Base-by-base conservation (phyloP, 208 protist species). In the Acanthamoeba divionensis region DNA sequence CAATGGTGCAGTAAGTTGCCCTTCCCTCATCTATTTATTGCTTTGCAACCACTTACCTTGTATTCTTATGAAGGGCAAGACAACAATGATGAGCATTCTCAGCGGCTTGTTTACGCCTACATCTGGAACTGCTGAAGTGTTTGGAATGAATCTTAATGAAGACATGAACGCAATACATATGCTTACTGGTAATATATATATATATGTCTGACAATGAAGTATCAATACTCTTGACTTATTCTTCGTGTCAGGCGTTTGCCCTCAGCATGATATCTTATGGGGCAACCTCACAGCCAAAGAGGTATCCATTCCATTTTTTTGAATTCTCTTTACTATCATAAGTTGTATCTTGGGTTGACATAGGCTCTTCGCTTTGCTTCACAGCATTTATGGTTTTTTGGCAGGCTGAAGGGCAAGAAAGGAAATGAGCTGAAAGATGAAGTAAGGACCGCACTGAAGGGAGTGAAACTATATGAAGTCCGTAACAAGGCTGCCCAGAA, bases 71-170 rank as follows among this genome's bases (percentile, higher is more conserved):
- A n/a, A 89, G 80, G 93, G 92, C 71, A 95, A 95, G 85, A 90
- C 92, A 24, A 95, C 93, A 9, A 93, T 75, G 2, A 93, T 93
- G 41, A 33, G 71, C 38, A 91, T 91, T 29, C 9, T 91, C 2
- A 66, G 55, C 24, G 88, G 88, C 7, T 31, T 89, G 12, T 24
- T 89, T 52, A 18, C 38, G 29, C 77, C 89, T 24, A 66, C 63
- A 12, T n/a, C 18, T 15, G 89, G 89, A 47, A 45, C 44, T 18
- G 89, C 55, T 10, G 13, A 47, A 3, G 31, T 91, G 71, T 83
- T 26, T 79, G 44, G 55, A 47, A 33, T 79, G n/a, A 38, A 52
- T 26, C 33, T 91, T 18, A 41, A 15, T 21, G 21, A 55, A 6
- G 48, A 91, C 48, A n/a, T 88, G 4, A 57, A 60, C 60, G 45